Conservation (phyloP, 2,329 filamentous ascomycete species). For the Dactylellina haptotyla region DNA sequence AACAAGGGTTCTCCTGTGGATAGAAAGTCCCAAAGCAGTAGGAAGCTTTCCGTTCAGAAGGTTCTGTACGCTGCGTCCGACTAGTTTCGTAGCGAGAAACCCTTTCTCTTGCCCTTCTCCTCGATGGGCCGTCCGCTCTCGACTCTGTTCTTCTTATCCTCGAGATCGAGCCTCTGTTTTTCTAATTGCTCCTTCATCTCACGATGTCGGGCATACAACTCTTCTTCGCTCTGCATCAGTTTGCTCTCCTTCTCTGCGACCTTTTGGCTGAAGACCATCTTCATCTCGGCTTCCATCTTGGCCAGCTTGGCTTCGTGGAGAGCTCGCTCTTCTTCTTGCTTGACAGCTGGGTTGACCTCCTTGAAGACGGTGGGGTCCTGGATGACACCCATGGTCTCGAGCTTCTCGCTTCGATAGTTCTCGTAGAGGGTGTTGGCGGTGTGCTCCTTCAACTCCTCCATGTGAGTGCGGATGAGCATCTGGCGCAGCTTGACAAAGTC, state of each 20-base stretch:
- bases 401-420: conserved; percentile 99
- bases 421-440: conserved; percentile 99
- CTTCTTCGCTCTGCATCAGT: conserved; percentile 98
- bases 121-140: conserved; percentile 95
- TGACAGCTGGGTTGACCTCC: conserved; percentile 99
- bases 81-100: conserved; percentile 93
- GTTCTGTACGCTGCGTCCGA: conserved; percentile 51
- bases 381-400: conserved; percentile 96
- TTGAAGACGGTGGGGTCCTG: conserved; percentile 99
- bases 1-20: conserved; percentile 8
- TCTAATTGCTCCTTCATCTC: conserved; percentile 99
- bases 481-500: conserved; percentile 99
- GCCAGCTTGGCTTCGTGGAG: conserved; percentile 99
- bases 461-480: conserved; percentile 99
- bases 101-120: conserved; percentile 98
- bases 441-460: conserved; percentile 99
- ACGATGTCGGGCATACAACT: conserved; percentile 95
- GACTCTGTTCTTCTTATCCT: conserved; percentile 96
- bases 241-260: conserved; percentile 99
- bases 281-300: conserved; percentile 99
- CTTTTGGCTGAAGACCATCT: conserved; percentile 99
- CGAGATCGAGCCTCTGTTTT: conserved; percentile 89
- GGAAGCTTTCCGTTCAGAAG: conserved; percentile 31
- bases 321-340: conserved; percentile 98
- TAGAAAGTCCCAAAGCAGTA: not conserved